Evolutionary conservation across 1,284 basidiomycete species (phyloP).

Genomic region (Polyporus tsugae): DNA sequence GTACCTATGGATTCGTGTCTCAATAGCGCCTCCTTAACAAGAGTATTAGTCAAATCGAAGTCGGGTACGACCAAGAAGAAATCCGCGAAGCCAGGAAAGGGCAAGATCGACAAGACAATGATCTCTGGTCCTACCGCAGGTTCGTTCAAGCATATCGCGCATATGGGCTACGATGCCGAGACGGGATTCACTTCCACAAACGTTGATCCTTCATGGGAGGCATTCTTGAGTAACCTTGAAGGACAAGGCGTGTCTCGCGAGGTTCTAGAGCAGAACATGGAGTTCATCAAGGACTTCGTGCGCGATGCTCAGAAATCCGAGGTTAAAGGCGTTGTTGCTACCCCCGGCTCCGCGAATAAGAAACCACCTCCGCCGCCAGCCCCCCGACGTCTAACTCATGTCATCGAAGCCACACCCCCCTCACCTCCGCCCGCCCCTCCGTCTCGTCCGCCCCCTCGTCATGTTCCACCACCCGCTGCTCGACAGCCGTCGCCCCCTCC

Average conservation of each 20-base stretch:
- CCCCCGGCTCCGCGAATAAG: slow-evolving; percentile 46
- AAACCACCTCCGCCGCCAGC: slow-evolving; percentile 63
- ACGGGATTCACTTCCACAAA: slow-evolving; percentile 88
- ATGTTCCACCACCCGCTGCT: slow-evolving; percentile 24
- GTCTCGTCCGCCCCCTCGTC: slow-evolving; percentile 30
- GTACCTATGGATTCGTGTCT: slow-evolving; percentile 35
- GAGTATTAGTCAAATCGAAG: slow-evolving; percentile 42
- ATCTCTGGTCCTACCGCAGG: slow-evolving; percentile 85
- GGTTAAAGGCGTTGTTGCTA: slow-evolving; percentile 16
- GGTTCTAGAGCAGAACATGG: slow-evolving; percentile 80
- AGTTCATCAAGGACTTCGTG: slow-evolving; percentile 91
- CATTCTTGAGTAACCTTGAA: slow-evolving; percentile 78
- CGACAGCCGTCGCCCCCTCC: slow-evolving; percentile 32
- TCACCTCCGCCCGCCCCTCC: slow-evolving; percentile 37
- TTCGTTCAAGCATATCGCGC: slow-evolving; percentile 91
- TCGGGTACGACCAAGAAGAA: slow-evolving; percentile 67
- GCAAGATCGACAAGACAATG: slow-evolving; percentile 89
- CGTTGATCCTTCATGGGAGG: slow-evolving; percentile 94
- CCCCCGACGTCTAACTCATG: slow-evolving; percentile 50
- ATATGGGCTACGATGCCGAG: slow-evolving; percentile 94
- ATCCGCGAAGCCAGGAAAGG: slow-evolving; percentile 50
- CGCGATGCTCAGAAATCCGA: slow-evolving; percentile 57
- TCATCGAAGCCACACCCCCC: slow-evolving; percentile 42
- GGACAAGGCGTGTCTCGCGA: slow-evolving; percentile 72
- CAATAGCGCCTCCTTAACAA: slow-evolving; percentile 13